Conservation (phyloP, 2,329 filamentous ascomycete genomes). For the Fusarium sulawesiense region DNA sequence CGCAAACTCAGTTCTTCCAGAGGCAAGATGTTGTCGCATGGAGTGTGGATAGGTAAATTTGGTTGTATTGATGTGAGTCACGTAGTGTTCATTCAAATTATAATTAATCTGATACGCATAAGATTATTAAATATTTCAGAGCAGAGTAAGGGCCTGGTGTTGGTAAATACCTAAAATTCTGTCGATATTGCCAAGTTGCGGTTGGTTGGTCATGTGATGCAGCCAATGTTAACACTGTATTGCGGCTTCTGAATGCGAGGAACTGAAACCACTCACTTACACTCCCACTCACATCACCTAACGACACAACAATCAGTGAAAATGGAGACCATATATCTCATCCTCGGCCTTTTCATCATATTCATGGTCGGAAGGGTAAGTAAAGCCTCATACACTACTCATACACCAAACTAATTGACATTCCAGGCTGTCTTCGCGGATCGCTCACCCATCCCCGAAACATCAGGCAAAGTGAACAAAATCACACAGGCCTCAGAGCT, state of each 20-base stretch:
- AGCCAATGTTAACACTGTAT: neutral
- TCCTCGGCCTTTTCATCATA: conserved; percentile 32
- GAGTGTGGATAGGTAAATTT: too few species aligned
- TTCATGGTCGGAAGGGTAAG: conserved; percentile 32
- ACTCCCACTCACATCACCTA: neutral
- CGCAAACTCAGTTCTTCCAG: too few species aligned
- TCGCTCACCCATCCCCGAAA: conserved; percentile 54
- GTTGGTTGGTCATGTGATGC: conserved; percentile 21
- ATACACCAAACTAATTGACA: conserved; percentile 5
- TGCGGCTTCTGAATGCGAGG: neutral
- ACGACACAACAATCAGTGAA: neutral
- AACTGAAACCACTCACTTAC: neutral
- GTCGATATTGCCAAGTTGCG: neutral
- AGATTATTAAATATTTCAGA: too few species aligned
- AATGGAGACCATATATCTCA: conserved; percentile 40
- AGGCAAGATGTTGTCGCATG: too few species aligned
- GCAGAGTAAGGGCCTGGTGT: too few species aligned
- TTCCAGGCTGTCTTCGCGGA: conserved; percentile 33
- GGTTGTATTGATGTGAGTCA: too few species aligned
- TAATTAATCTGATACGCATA: too few species aligned
- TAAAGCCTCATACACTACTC: neutral
- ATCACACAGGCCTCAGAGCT: conserved; percentile 45
- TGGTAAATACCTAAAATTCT: too few species aligned
- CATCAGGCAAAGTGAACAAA: conserved; percentile 54
- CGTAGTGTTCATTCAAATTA: too few species aligned